These are phyloP conservation scores for Amanita fuliginea DNA, from an alignment of 768 basidiomycete genomes.

Conservation along the genomic window DNA sequence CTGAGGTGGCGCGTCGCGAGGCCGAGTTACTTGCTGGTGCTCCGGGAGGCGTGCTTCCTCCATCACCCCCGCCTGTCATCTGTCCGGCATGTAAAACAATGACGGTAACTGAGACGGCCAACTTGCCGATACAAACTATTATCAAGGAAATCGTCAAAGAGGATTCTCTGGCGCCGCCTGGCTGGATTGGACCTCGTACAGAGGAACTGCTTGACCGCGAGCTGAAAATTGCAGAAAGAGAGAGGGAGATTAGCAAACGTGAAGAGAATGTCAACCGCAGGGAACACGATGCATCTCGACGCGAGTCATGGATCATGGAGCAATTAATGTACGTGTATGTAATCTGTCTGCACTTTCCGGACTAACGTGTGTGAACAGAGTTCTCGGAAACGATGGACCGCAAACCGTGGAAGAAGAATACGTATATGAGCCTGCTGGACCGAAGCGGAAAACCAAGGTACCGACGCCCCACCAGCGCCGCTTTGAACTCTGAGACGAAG, in stretches of 20 bases:
- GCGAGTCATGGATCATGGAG: conserved; percentile 89
- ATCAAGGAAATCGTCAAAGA: conserved; percentile 86
- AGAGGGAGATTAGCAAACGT: conserved; percentile 77
- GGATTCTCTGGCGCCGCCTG: conserved; percentile 64
- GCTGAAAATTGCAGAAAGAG: conserved; percentile 74
- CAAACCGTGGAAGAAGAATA: conserved; percentile 70
- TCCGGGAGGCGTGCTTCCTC: conserved; percentile 65
- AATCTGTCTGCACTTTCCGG: neutral
- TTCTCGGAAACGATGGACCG: conserved; percentile 58
- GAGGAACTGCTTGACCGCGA: conserved; percentile 82
- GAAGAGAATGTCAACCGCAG: conserved; percentile 79
- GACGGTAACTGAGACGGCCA: conserved; percentile 45
- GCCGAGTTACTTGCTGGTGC: conserved; percentile 77
- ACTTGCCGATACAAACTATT: conserved; percentile 57
- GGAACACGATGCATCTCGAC: conserved; percentile 79
- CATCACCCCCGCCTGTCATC: conserved; percentile 29
- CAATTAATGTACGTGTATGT: conserved; percentile 62
- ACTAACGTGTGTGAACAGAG: conserved; percentile 22
- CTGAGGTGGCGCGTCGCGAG: conserved; percentile 82
- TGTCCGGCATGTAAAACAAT: conserved; percentile 51
- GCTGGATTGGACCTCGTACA: conserved; percentile 68
- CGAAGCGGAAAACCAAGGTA: conserved; percentile 86
- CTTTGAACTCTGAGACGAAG: conserved; percentile 94
- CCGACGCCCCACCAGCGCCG: conserved; percentile 75
- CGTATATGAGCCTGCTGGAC: conserved; percentile 56